Evolutionary conservation across 2,329 filamentous ascomycete genomes (phyloP), one percentile per base, ranked within the genome.

Genomic region (Colletotrichum echinochloae): DNA sequence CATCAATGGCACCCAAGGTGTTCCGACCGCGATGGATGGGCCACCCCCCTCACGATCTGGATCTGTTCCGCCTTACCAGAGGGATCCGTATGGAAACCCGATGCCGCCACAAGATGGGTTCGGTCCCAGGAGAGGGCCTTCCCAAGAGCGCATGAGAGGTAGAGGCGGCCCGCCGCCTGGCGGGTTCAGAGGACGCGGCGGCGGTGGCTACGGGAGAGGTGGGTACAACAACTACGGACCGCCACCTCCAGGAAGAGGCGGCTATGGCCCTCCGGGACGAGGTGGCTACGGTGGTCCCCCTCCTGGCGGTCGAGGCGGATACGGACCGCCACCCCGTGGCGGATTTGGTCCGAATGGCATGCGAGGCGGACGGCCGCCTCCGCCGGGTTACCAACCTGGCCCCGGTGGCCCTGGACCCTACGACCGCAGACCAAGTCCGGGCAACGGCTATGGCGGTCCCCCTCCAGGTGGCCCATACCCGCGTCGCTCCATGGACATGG

Each of bases 21-120:
- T 81, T 72, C 78, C 77, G 72, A 77, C 75, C 75, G 80, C 81
- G 62, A 84, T 85, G 63, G 76, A 81, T 16, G 69, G 59, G 1
- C 69, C n/a, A n/a, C n/a, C 71, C 5, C 78, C 78, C 23, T 80
- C 75, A 74, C 80, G 79, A 76, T 84, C 80, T 74, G 80, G 75
- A 60, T 86, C 86, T 46, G 75, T 78, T 51, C 76, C 74, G 56
- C 78, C 75, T 54, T 68, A 78, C 18, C 74, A 78, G 18, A 81
- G 81, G 18, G 92, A 94, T 73, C 89, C 90, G 72, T 93, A 92
- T 73, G 91, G 90, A 52, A 92, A 92, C 76, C 81, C 83, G 12
- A 80, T 87, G 49, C 79, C 81, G 46, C 74, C 81, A 1, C 77
- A 78, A 7, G 85, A 85, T 74, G 80, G 78, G 18, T 88, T 86